Evolutionary conservation across 148 eudicot species (phyloP).

Genomic region (Rhododendron mucronatum): DNA sequence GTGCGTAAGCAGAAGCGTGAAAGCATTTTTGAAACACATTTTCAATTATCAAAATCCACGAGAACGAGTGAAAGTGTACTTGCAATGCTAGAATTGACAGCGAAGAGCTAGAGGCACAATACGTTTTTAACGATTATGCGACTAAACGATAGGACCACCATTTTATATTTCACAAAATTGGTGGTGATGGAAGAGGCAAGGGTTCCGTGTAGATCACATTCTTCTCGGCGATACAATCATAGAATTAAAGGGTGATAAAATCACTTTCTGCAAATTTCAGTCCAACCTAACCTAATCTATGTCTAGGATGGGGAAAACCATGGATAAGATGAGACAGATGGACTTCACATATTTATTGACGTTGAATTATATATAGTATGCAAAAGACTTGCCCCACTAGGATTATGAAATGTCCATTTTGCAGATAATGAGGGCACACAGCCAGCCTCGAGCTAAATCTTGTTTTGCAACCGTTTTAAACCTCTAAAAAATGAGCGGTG

Average conservation of each 20-base stretch:
- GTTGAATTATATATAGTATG: not conserved
- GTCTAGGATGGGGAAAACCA: not conserved
- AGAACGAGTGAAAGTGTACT: too few species aligned
- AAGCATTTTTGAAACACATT: too few species aligned
- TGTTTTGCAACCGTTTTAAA: too few species aligned
- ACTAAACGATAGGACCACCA: too few species aligned
- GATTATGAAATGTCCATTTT: not conserved
- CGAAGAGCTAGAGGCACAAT: too few species aligned
- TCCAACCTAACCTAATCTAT: not conserved
- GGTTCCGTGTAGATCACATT: not conserved
- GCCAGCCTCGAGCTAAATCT: too few species aligned
- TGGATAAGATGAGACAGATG: not conserved
- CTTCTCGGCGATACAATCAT: too few species aligned
- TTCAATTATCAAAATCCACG: too few species aligned
- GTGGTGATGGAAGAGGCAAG: not conserved
- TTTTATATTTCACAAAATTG: not conserved
- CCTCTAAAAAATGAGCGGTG: too few species aligned
- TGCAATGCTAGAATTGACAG: too few species aligned
- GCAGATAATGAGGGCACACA: not conserved
- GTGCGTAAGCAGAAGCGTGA: too few species aligned
- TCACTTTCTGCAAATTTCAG: not conserved
- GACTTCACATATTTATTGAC: not conserved
- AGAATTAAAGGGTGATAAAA: not conserved
- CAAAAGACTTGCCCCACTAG: not conserved
- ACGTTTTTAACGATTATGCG: too few species aligned